Base-by-base conservation (phyloP, 805 yeast genomes). In the Starmera pachycereana region DNA sequence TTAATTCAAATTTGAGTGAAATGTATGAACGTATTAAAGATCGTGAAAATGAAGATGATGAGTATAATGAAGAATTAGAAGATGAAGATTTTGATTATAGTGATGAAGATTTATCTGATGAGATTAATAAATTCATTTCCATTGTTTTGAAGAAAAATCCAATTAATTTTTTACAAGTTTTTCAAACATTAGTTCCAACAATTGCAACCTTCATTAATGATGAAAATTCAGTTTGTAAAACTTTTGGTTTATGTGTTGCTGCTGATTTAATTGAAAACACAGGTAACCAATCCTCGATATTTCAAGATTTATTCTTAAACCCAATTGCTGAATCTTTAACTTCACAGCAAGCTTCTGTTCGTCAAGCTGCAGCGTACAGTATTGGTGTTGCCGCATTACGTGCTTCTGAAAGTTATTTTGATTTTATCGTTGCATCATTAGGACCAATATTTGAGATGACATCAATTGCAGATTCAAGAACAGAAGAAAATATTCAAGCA, bases 61-160 rank as follows among this genome's bases (percentile, higher is more conserved):
- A 85, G 51, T 88, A 81, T 58, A 81, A 82, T 43, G 96, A 87
- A 62, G 96, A 86, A 35, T 67, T 79, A 6, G 95, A 82, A 43
- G 88, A 81, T 41, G 97, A 89, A 41, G 80, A 75, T 28, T 87
- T 78, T 43, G 95, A 83, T 51, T 76, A 70, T 50, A 80, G 92
- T 1, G 97, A 92, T 58, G 97, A 88, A 55, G 96, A 89, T 54
- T 65, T 92, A 36, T 63, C 88, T 38, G 94, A 87, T 51, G 95
- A 90, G 56, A 76, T 88, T 46, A 84, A 82, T 57, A 83, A 81
- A 56, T 78, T 82, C 1, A 60, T 92, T 32, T 70, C 81, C 8
- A 69, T 81, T 1, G 68, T 87, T 13, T 82, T 90, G 70, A 81
- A 76, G 57, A 71, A 74, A 33, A 66, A 74, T 18, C 72, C 74